These are phyloP conservation scores for Geranium brycei DNA, from an alignment of 345 rosid genomes.

Conservation along the genomic window DNA sequence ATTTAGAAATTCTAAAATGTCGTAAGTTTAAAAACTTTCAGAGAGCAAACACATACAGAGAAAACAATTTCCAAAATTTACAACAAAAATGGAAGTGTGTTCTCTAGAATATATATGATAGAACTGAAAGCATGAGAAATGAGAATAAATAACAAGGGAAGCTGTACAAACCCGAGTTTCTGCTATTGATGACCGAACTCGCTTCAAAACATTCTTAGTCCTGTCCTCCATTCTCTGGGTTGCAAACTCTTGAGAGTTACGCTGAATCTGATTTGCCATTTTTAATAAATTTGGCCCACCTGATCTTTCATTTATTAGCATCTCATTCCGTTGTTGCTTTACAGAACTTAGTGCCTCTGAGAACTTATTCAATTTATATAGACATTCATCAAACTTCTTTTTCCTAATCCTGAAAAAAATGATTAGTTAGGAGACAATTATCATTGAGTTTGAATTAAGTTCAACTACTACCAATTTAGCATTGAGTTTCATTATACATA, in stretches of 20 bases:
- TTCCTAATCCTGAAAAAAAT: constrained; percentile 27
- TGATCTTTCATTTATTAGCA: constrained; percentile 26
- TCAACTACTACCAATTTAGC: too few relatives aligned
- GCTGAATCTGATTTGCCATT: constrained; percentile 27
- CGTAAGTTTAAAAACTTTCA: too few relatives aligned
- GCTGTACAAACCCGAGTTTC: constrained; percentile 37
- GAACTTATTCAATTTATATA: constrained; percentile 24
- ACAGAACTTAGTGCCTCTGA: constrained; percentile 21
- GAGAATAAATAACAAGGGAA: background rate
- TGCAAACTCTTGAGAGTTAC: constrained; percentile 28
- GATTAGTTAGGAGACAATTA: background rate
- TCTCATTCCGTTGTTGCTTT: constrained; percentile 35
- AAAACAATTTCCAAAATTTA: too few relatives aligned
- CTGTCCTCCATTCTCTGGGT: constrained; percentile 40
- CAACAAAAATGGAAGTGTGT: background rate
- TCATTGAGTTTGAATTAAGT: too few relatives aligned
- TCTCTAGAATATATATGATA: background rate
- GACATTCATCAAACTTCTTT: constrained; percentile 24
- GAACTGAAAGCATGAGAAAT: background rate
- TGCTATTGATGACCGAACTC: constrained; percentile 37
- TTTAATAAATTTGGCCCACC: constrained; percentile 27
- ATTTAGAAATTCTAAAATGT: too few relatives aligned
- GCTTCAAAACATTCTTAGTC: constrained; percentile 36
- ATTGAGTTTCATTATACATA: too few relatives aligned
- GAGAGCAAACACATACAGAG: too few relatives aligned